Conservation (phyloP, 352 stramenopile genomes). For the Aphanomyces euteiches region DNA sequence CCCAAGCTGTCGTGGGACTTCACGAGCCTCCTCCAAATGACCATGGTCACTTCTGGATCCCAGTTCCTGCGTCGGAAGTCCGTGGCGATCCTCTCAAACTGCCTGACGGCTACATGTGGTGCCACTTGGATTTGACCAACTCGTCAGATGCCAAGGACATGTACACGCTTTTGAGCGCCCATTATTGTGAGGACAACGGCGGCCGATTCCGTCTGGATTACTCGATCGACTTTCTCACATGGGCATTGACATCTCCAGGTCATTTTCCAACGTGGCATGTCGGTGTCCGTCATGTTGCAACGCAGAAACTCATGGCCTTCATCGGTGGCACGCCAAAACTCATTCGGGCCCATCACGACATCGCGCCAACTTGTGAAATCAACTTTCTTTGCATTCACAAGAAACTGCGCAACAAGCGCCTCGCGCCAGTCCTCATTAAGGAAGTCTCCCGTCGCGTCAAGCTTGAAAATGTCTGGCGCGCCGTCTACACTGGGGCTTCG, state of each 20-base stretch:
- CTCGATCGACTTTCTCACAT: conserved; percentile 76
- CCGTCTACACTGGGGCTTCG: conserved; percentile 98
- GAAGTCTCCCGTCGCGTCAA: conserved; percentile 99
- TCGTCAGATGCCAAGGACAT: conserved; percentile 81
- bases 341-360: conserved; percentile 54
- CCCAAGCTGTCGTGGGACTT: conserved; percentile 77
- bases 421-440: conserved; percentile 99
- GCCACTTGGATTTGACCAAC: conserved; percentile 85
- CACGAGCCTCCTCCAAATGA: conserved; percentile 53
- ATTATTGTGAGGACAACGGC: conserved; percentile 99
- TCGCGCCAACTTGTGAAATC: conserved; percentile 88
- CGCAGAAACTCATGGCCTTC: conserved; percentile 94
- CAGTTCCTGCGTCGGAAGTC: conserved; percentile 88
- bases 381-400: conserved; percentile 99
- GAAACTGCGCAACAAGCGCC: conserved; percentile 92
- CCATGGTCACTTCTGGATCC: conserved; percentile 90
- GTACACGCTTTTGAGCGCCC: conserved; percentile 95
- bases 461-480: conserved; percentile 88
- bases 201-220: conserved; percentile 95
- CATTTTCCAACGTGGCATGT: conserved; percentile 93
- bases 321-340: conserved; percentile 94
- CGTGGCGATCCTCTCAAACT: conserved; percentile 93
- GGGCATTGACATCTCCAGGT: conserved; percentile 91
- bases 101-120: conserved; percentile 94
- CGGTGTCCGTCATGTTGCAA: conserved; percentile 89